These are phyloP conservation scores for Violaceomyces palustris DNA, from an alignment of 1,284 basidiomycete species.

Conservation along the genomic window DNA sequence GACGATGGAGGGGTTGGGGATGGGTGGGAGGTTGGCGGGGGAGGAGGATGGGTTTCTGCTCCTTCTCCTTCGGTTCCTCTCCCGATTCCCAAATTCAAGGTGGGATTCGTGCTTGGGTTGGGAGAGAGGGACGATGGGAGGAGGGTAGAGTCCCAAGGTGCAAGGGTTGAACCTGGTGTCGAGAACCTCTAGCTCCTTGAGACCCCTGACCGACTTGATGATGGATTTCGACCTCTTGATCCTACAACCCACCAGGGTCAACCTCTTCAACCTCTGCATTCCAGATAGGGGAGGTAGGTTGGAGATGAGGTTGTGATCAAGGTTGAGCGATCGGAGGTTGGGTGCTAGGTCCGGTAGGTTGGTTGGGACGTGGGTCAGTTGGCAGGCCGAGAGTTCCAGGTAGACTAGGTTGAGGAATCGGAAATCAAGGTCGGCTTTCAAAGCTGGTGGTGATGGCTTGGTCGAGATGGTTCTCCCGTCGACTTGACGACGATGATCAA, in stretches of 20 bases:
- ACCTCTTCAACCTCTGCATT: constrained; percentile 40
- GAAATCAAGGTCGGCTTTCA: too few species aligned
- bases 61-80: too few species aligned
- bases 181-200: constrained; percentile 37
- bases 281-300: constrained; percentile 25
- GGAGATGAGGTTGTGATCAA: constrained; percentile 48
- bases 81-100: neutral
- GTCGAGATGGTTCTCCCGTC: too few species aligned
- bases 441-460: too few species aligned
- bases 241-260: constrained; percentile 45
- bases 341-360: constrained; percentile 67
- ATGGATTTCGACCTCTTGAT: constrained; percentile 33
- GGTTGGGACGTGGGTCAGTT: constrained; percentile 68
- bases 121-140: constrained; percentile 31
- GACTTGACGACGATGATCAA: too few species aligned
- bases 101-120: neutral
- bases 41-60: too few species aligned
- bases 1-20: constrained; percentile 41
- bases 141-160: constrained; percentile 48
- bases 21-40: constrained; percentile 42
- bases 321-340: constrained; percentile 82
- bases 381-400: constrained; percentile 86
- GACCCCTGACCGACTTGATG: constrained; percentile 28
- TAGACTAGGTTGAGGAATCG: constrained; percentile 80
- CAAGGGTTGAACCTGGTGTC: constrained; percentile 39